phyloP scores from a whole-genome alignment of 257 asterid species.

The Buddleja alternifolia region DNA sequence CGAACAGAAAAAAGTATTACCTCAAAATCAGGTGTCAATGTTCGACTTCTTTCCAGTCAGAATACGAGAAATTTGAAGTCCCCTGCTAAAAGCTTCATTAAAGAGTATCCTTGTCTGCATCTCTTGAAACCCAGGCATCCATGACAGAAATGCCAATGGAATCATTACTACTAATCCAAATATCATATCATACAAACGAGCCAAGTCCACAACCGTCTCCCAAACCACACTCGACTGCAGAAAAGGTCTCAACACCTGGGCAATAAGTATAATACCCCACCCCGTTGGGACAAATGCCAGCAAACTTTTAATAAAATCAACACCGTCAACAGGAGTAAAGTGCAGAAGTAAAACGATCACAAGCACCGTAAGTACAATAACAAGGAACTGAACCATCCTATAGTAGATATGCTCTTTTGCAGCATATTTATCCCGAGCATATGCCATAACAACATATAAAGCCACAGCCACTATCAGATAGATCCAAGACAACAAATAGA shows the following conservation, averaged over 20 bases:
- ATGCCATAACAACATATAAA: slow-evolving; percentile 59
- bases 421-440: slow-evolving; percentile 79
- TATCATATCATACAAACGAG: slow-evolving; percentile 85
- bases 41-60: slow-evolving; percentile 75
- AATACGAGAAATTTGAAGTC: slow-evolving; percentile 91
- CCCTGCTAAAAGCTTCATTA: slow-evolving; percentile 92
- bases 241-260: slow-evolving; percentile 89
- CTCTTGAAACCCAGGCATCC: slow-evolving; percentile 96
- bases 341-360: slow-evolving; percentile 53
- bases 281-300: slow-evolving; percentile 96
- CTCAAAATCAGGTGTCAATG: slow-evolving; percentile 42
- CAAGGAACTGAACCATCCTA: slow-evolving; percentile 81
- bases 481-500: slow-evolving; percentile 91
- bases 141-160: slow-evolving; percentile 81
- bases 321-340: slow-evolving; percentile 43
- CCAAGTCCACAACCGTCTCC: slow-evolving; percentile 88
- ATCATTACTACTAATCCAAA: slow-evolving; percentile 86
- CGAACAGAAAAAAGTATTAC: slow-evolving; percentile 23
- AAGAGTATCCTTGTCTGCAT: slow-evolving; percentile 91
- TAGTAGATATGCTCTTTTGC: slow-evolving; percentile 74
- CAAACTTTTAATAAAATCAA: slow-evolving; percentile 72
- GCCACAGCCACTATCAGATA: slow-evolving; percentile 59
- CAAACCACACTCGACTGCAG: slow-evolving; percentile 79
- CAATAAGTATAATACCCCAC: slow-evolving; percentile 91
- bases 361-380: slow-evolving; percentile 51